phyloP scores from a whole-genome alignment of 495 filamentous ascomycete species.

The Lasiosphaeris hirsuta region DNA sequence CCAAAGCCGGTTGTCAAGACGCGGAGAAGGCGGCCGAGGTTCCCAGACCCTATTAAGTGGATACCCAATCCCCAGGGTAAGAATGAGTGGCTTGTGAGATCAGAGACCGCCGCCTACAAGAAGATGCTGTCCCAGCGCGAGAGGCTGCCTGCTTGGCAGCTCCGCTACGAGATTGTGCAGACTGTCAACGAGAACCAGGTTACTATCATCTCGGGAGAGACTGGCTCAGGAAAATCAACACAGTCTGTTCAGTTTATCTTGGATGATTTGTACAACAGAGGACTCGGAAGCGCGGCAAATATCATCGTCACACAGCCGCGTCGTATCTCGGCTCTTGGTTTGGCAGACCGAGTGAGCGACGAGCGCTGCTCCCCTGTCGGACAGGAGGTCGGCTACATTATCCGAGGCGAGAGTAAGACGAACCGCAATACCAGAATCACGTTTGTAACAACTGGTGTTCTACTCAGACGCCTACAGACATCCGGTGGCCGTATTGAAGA shows the following conservation, averaged over 20 bases:
- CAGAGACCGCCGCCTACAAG: conserved; percentile 55
- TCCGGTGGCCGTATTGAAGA: conserved; percentile 73
- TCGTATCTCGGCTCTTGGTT: conserved; percentile 87
- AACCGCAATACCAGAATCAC: conserved; percentile 73
- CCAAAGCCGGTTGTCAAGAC: conserved; percentile 26
- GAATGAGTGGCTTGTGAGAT: conserved; percentile 45
- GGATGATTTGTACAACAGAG: conserved; percentile 79
- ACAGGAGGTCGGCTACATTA: conserved; percentile 90
- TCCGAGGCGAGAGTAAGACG: conserved; percentile 81
- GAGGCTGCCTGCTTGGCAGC: conserved; percentile 82
- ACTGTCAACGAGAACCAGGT: conserved; percentile 75
- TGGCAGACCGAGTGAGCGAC: conserved; percentile 91
- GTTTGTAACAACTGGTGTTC: conserved; percentile 96
- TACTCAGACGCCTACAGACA: conserved; percentile 83
- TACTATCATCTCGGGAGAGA: conserved; percentile 94
- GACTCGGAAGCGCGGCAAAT: conserved; percentile 74
- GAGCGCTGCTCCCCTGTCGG: conserved; percentile 81
- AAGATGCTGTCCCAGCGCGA: conserved; percentile 67
- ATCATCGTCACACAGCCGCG: conserved; percentile 96
- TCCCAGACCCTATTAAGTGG: conserved; percentile 51
- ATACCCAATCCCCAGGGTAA: conserved; percentile 37
- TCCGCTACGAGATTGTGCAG: conserved; percentile 68
- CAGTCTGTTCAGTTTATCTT: conserved; percentile 95
- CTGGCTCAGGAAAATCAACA: conserved; percentile 94
- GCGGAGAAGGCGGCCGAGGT: conserved; percentile 41